Evolutionary conservation across 768 basidiomycete genomes (phyloP).

Genomic region (Pleurotus citrinopileatus): DNA sequence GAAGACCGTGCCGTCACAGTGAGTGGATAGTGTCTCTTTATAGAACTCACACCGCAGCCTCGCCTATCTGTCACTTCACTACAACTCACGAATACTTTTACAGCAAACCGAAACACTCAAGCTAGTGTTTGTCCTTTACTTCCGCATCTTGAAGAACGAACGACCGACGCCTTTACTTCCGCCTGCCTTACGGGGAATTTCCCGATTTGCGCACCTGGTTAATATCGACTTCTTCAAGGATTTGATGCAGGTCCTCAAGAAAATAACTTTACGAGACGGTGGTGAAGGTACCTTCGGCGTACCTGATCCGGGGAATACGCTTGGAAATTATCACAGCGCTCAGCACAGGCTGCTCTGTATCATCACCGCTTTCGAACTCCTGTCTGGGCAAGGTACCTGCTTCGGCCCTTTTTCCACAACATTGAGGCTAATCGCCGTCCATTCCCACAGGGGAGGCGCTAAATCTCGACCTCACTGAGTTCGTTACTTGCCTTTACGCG

Average conservation of each 20-base stretch:
- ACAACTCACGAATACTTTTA: no score
- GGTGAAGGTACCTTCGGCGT: slow-evolving; percentile 21
- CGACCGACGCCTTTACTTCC: slow-evolving; percentile 76
- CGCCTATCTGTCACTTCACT: no score
- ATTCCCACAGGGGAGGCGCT: slow-evolving; percentile 81
- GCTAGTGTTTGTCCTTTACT: slow-evolving; percentile 94
- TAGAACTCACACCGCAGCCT: no score
- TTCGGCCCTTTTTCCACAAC: not conserved
- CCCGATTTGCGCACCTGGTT: slow-evolving; percentile 92
- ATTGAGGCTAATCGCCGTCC: slow-evolving; percentile 11
- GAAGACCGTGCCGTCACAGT: slow-evolving; percentile 85
- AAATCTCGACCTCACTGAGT: slow-evolving; percentile 91
- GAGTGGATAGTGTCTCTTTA: no score
- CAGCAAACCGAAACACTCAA: slow-evolving; percentile 99
- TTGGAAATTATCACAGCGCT: slow-evolving; percentile 37
- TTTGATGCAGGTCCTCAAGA: slow-evolving; percentile 82
- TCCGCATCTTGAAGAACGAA: slow-evolving; percentile 89
- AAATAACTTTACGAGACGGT: slow-evolving; percentile 56
- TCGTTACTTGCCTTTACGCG: slow-evolving; percentile 79
- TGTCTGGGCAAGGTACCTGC: slow-evolving; percentile 86
- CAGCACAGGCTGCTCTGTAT: slow-evolving; percentile 78
- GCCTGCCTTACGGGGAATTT: slow-evolving; percentile 86
- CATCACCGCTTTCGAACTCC: slow-evolving; percentile 94
- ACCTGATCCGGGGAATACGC: not conserved
- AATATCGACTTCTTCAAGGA: slow-evolving; percentile 99